A percentile compares a stretch with the other conserved stretches of the same genome.
Conservation (phyloP, 164 flowering plant species). For the Liquidambar formosana region DNA sequence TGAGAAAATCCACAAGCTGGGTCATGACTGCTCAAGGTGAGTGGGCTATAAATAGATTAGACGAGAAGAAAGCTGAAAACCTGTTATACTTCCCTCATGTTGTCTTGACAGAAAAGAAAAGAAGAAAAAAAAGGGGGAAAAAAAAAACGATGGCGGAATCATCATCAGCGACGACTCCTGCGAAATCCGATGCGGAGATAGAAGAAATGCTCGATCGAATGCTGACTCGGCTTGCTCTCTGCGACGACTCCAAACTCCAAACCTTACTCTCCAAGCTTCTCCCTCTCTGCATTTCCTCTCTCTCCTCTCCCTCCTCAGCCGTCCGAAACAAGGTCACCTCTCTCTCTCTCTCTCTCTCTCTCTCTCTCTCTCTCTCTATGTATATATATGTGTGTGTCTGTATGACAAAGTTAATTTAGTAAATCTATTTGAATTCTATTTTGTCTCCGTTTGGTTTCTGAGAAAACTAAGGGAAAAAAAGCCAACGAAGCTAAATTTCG, state of each 20-base stretch:
- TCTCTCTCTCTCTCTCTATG: background rate
- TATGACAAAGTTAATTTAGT: too few relatives aligned
- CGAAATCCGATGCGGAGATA: slow-evolving; percentile 58
- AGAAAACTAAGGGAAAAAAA: background rate
- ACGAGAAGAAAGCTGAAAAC: too few relatives aligned
- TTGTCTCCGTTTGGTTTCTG: background rate
- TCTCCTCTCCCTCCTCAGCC: slow-evolving; percentile 52
- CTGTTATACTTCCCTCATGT: too few relatives aligned
- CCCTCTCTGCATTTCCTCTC: slow-evolving; percentile 78
- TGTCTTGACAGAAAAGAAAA: background rate
- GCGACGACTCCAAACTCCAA: slow-evolving; percentile 87
- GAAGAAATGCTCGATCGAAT: slow-evolving; percentile 85
- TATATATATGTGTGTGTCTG: too few relatives aligned
- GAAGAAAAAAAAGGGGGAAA: background rate
- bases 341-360: background rate
- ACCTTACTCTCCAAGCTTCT: slow-evolving; percentile 77
- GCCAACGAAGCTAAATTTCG: background rate
- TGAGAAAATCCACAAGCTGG: too few relatives aligned
- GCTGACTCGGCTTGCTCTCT: slow-evolving; percentile 87
- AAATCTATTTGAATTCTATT: too few relatives aligned
- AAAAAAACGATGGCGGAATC: slow-evolving; percentile 56
- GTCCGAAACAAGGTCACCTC: slow-evolving; percentile 73
- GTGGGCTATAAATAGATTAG: too few relatives aligned
- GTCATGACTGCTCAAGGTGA: too few relatives aligned
- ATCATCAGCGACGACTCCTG: slow-evolving; percentile 30